These are phyloP conservation scores for Termitomyces sp. DNA, from an alignment of 768 basidiomycete species.

Conservation along the genomic window DNA sequence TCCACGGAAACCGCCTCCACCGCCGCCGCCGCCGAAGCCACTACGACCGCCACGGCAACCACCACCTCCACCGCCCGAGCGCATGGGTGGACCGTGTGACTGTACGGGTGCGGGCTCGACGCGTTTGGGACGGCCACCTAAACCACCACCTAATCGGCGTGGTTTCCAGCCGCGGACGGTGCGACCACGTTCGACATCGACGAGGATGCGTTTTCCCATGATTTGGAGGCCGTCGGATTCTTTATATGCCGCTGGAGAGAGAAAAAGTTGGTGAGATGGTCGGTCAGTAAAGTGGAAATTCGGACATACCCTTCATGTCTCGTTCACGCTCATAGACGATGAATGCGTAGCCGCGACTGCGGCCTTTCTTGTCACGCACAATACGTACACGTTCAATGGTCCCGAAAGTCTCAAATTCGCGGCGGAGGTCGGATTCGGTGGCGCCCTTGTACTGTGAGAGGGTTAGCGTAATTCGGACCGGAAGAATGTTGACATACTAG, in stretches of 20 bases:
- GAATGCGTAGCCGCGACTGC: conserved; percentile 92
- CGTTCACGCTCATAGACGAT: conserved; percentile 97
- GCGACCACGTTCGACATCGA: conserved; percentile 96
- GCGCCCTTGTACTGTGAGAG: conserved; percentile 78
- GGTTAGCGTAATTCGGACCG: neutral
- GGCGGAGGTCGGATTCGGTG: conserved; percentile 86
- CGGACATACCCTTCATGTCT: conserved; percentile 90
- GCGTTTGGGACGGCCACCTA: conserved; percentile 96
- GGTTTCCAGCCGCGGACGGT: conserved; percentile 99
- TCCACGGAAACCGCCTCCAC: conserved; percentile 37
- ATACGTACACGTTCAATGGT: conserved; percentile 93
- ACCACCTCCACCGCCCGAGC: conserved; percentile 31
- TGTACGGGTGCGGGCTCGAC: conserved; percentile 48
- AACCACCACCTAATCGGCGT: conserved; percentile 90
- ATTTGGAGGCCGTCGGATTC: conserved; percentile 97
- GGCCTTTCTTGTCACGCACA: conserved; percentile 86
- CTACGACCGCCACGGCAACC: conserved; percentile 38
- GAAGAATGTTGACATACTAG: conserved; percentile 47
- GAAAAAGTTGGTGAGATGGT: conserved; percentile 6
- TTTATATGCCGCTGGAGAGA: conserved; percentile 84
- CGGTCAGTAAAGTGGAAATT: neutral
- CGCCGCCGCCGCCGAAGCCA: conserved; percentile 34
- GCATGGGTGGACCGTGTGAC: conserved; percentile 28
- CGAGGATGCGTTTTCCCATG: conserved; percentile 92
- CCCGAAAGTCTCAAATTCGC: conserved; percentile 95